These are phyloP conservation scores for Solanum arcanum DNA, from an alignment of 257 asterid genomes.

Conservation along the genomic window DNA sequence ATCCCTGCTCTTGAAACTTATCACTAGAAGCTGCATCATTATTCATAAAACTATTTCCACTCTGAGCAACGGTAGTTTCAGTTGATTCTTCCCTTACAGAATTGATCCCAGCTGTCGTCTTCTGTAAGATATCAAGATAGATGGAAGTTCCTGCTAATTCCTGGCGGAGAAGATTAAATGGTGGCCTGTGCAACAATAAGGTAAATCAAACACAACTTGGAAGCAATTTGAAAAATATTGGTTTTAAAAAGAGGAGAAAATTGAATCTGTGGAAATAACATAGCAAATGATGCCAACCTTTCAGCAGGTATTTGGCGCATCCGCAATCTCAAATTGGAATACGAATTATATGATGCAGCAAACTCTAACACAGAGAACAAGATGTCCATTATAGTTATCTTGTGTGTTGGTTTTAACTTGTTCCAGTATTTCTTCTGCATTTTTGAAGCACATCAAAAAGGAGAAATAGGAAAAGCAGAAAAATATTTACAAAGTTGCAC, in stretches of 20 bases:
- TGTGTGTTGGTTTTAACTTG: constrained; percentile 68
- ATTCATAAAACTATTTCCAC: neutral
- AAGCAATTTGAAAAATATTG: neutral
- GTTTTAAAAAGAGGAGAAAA: constrained; percentile 3
- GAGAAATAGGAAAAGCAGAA: neutral
- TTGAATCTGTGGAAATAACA: neutral
- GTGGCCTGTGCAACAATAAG: constrained; percentile 55
- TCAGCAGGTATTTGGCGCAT: constrained; percentile 79
- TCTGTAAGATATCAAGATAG: constrained; percentile 85
- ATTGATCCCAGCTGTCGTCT: constrained; percentile 45
- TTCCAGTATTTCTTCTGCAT: constrained; percentile 89
- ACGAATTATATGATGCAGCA: constrained; percentile 96
- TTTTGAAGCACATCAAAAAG: constrained; percentile 8
- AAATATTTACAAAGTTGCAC: neutral
- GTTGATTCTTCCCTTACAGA: constrained; percentile 12
- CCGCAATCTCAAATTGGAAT: constrained; percentile 71
- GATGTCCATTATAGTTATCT: constrained; percentile 74
- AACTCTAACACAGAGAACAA: constrained; percentile 81
- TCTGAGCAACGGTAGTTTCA: neutral
- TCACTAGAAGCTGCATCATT: neutral
- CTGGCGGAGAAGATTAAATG: constrained; percentile 96
- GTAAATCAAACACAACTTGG: neutral
- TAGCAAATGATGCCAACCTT: constrained; percentile 38
- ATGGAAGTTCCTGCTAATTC: constrained; percentile 90
- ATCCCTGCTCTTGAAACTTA: neutral